Evolutionary conservation across 2,329 filamentous ascomycete genomes (phyloP).

Genomic region (Arachnomyces sp.): DNA sequence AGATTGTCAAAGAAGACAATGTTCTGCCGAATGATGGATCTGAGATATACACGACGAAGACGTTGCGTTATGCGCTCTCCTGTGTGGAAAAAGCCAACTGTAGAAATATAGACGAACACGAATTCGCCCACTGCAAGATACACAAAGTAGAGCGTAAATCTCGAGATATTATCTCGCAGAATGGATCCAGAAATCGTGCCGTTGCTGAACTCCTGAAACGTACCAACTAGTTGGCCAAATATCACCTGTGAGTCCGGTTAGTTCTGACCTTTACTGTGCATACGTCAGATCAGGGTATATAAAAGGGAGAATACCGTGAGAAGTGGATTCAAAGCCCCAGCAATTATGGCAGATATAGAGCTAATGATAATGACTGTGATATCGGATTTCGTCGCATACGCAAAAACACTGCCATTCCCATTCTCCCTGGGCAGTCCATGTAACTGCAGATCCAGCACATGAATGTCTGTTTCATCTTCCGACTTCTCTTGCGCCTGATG

Average conservation of each 20-base stretch:
- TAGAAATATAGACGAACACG: conserved; percentile 62
- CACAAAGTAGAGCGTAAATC: conserved; percentile 54
- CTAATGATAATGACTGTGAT: conserved; percentile 3
- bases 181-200: conserved; percentile 1
- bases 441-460: no score
- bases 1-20: conserved; percentile 79
- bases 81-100: conserved; percentile 71
- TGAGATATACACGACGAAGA: conserved; percentile 66
- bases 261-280: no score
- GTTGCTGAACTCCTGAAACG: conserved; percentile 1
- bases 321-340: conserved; percentile 6
- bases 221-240: not conserved
- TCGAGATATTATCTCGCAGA: not conserved
- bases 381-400: conserved; percentile 2
- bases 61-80: conserved; percentile 62
- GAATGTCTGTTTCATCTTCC: no score
- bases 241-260: no score
- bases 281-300: no score
- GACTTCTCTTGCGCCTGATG: no score
- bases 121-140: conserved; percentile 69
- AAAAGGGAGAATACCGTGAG: conserved; percentile 1
- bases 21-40: conserved; percentile 68
- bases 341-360: conserved; percentile 1
- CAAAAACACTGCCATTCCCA: conserved; percentile 1
- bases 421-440: no score